Percentiles rank a stretch among this genome's conserved stretches.
Conservation (phyloP, 2,329 filamentous ascomycete species). For the Aurifilum marmelostoma region DNA sequence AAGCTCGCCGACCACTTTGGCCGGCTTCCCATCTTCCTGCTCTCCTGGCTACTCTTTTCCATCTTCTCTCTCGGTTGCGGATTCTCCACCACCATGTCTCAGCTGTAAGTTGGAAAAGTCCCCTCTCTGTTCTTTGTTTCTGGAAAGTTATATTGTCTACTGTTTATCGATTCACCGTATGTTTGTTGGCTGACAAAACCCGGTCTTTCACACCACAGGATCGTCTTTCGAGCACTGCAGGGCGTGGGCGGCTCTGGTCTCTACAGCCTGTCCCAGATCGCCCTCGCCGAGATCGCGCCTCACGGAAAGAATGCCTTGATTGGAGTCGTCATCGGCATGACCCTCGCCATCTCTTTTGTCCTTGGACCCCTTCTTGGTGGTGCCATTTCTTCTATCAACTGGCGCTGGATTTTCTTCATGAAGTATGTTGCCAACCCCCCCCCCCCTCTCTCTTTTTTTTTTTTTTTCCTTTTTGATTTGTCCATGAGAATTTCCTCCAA, state of each 20-base stretch:
- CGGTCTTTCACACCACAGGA: conserved; percentile 42
- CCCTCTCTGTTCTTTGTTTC: neutral
- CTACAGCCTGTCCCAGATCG: conserved; percentile 62
- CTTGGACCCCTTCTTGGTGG: conserved; percentile 63
- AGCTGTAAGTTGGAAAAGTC: conserved; percentile 47
- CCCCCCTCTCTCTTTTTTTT: neutral
- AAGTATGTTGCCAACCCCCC: conserved; percentile 48
- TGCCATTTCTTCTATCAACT: conserved; percentile 56
- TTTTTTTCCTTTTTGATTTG: too few species aligned
- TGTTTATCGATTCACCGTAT: conserved; percentile 21
- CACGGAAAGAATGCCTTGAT: conserved; percentile 56
- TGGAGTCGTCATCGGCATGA: conserved; percentile 58
- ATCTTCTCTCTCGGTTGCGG: conserved; percentile 59
- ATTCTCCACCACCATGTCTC: conserved; percentile 52
- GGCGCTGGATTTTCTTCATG: conserved; percentile 65
- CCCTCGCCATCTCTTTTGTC: conserved; percentile 60
- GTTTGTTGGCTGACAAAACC: neutral
- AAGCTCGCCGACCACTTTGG: conserved; percentile 64
- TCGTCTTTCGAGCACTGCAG: conserved; percentile 61
- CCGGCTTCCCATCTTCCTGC: conserved; percentile 52
- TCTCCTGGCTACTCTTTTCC: conserved; percentile 59
- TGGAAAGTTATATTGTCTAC: neutral
- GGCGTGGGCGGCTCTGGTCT: conserved; percentile 64
- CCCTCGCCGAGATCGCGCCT: conserved; percentile 60
- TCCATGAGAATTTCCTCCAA: too few species aligned